A percentile compares a stretch with the other conserved stretches of the same genome.
Evolutionary conservation across 768 basidiomycete genomes (phyloP).

Genomic region (Calvatia gigantea): DNA sequence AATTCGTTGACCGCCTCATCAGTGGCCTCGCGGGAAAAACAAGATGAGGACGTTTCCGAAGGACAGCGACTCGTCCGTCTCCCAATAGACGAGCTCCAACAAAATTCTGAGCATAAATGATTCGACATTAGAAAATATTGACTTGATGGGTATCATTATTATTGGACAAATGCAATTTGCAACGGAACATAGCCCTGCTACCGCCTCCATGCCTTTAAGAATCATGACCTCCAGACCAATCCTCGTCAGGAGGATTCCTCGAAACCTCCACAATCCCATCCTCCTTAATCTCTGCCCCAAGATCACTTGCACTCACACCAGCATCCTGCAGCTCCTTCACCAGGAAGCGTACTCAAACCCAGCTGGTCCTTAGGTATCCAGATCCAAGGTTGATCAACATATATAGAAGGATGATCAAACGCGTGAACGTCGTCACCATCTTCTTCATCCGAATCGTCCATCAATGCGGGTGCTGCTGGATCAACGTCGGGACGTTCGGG

Average conservation of each 20-base stretch:
- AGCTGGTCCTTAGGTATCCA: conserved; percentile 43
- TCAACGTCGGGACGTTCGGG: conserved; percentile 20
- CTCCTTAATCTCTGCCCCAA: conserved; percentile 40
- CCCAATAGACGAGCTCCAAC: conserved; percentile 63
- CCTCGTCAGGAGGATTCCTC: conserved; percentile 42
- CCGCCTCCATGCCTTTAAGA: conserved; percentile 15
- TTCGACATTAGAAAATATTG: background rate
- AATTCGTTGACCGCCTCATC: background rate
- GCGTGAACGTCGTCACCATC: conserved; percentile 37
- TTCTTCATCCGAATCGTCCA: conserved; percentile 28
- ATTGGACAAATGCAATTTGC: background rate
- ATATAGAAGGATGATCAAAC: conserved; percentile 46
- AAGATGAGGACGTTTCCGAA: conserved; percentile 22
- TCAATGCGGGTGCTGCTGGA: conserved; percentile 26
- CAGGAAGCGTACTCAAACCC: conserved; percentile 37
- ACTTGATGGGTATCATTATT: background rate
- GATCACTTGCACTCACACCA: conserved; percentile 41
- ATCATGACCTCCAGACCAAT: conserved; percentile 38
- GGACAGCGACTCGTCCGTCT: conserved; percentile 73
- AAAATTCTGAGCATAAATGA: conserved; percentile 19
- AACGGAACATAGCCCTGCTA: background rate
- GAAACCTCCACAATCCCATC: conserved; percentile 42
- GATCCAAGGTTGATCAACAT: conserved; percentile 42
- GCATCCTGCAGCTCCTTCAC: conserved; percentile 31
- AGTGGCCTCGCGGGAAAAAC: conserved; percentile 50